phyloP scores from a whole-genome alignment of 2,329 filamentous ascomycete genomes.

The Ascochyta fabae region DNA sequence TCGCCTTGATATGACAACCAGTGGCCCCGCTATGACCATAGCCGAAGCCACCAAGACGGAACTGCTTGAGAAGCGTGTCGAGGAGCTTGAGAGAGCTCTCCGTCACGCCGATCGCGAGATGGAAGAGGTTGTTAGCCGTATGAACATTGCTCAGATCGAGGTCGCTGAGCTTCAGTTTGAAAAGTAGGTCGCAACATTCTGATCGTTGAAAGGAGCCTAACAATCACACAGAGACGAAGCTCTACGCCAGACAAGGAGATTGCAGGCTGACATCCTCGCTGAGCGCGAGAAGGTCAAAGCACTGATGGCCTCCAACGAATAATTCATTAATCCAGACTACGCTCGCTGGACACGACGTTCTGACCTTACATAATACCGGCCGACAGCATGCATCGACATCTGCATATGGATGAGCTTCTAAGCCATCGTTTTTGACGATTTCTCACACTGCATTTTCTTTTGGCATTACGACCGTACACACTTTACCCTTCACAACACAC shows the following conservation, averaged over 20 bases:
- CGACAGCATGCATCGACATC: slow-evolving; percentile 2
- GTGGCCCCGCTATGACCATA: slow-evolving; percentile 64
- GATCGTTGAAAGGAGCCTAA: slow-evolving; percentile 14
- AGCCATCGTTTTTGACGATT: slow-evolving; percentile 15
- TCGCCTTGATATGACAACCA: slow-evolving; percentile 66
- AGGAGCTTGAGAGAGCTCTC: slow-evolving; percentile 83
- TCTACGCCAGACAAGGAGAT: slow-evolving; percentile 70
- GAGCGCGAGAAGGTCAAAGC: slow-evolving; percentile 67
- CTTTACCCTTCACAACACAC: slow-evolving; percentile 24
- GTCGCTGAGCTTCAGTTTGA: slow-evolving; percentile 79
- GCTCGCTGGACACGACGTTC: slow-evolving; percentile 25
- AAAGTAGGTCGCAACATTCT: slow-evolving; percentile 50
- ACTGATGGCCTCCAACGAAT: slow-evolving; percentile 47
- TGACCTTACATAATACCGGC: slow-evolving; percentile 21
- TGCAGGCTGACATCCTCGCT: slow-evolving; percentile 71
- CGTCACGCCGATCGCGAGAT: slow-evolving; percentile 79
- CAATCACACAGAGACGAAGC: slow-evolving; percentile 67
- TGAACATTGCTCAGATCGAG: slow-evolving; percentile 84
- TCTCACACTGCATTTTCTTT: slow-evolving; percentile 21
- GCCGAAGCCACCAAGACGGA: slow-evolving; percentile 77
- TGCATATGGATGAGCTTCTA: neutral
- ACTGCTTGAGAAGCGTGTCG: slow-evolving; percentile 76
- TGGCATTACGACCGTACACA: slow-evolving; percentile 29
- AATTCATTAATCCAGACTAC: slow-evolving; percentile 18
- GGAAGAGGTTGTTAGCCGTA: slow-evolving; percentile 80